Evolutionary conservation across 176 grass and related monocot species (phyloP), one percentile per base, ranked within the genome.

Genomic region (Cenchrus purpureus): DNA sequence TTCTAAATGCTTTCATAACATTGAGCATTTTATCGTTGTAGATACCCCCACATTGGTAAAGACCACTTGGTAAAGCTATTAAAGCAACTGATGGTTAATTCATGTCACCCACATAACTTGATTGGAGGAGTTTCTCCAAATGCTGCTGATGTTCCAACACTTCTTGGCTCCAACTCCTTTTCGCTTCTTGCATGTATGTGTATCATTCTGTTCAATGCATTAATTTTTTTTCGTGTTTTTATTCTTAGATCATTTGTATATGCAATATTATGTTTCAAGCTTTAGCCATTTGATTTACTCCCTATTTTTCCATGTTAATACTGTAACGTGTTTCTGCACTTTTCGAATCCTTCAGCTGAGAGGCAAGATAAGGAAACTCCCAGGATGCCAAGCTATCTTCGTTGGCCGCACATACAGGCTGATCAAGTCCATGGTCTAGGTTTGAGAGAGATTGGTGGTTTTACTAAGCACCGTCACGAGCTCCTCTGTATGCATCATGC

Each of bases 371-470:
- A 91, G 79, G 84, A 84, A 59, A 74, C 77, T 50, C 83, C 73
- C 51, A 94, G 82, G 53, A 56, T 95, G 75, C 88, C 90, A 2
- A 77, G 71, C 79, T 93, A 98, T 90, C 83, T 95, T 52, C 96
- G 96, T 76, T 98, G 96, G 96, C 96, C 96, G 0, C 96, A 98
- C 65, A 98, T 98, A 92, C 88, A 95, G 60, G 91, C 96, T 37
- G 96, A 95, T 86, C 96, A 98, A 81, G 88, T 98, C 82, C 91
- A 80, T 72, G 96, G 96, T 81, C 79, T 98, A 80, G 90, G 89
- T 87, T 83, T 98, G 65, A 95, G 96, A 87, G 97, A 99, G 93
- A 94, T 96, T 79, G 97, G 97, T 82, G 97, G 97, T 83, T 99
- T 99, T 56, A 88, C 91, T 55, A 95, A 95, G 80, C 94, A 95